phyloP scores from a whole-genome alignment of 2,329 filamentous ascomycete genomes.

The Fusarium marasasianum region DNA sequence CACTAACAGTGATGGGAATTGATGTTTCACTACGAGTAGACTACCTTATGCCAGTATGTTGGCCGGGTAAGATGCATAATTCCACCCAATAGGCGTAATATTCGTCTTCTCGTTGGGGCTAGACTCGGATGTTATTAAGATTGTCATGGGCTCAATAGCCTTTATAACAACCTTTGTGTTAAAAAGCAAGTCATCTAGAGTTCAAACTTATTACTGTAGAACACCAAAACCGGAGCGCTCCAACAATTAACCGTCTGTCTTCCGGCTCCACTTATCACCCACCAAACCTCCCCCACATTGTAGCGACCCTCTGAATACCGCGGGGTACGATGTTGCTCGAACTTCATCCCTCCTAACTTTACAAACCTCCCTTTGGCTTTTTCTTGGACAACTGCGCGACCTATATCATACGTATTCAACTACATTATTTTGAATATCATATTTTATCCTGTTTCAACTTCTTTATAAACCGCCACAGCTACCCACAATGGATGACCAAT shows the following conservation, averaged over 20 bases:
- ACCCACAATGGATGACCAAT: slow-evolving; percentile 66
- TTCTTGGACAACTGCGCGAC: not conserved
- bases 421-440: not conserved
- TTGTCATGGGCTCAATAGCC: not conserved
- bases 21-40: not conserved
- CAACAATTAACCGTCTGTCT: not conserved
- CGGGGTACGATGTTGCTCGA: slow-evolving; percentile 32
- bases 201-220: not conserved
- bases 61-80: not conserved
- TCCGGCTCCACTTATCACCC: slow-evolving; percentile 5
- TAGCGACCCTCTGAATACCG: slow-evolving; percentile 9
- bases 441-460: not conserved
- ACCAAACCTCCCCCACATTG: slow-evolving; percentile 5
- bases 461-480: not conserved
- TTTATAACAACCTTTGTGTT: not conserved
- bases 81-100: too few species aligned
- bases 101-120: not conserved
- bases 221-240: not conserved
- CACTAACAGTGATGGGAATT: not conserved
- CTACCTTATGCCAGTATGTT: not conserved
- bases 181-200: not conserved
- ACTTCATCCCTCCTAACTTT: not conserved
- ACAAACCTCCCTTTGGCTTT: not conserved
- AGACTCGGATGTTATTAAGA: not conserved
- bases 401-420: not conserved